Conservation (phyloP, 2,329 filamentous ascomycete species). For the Calonectria naviculata region DNA sequence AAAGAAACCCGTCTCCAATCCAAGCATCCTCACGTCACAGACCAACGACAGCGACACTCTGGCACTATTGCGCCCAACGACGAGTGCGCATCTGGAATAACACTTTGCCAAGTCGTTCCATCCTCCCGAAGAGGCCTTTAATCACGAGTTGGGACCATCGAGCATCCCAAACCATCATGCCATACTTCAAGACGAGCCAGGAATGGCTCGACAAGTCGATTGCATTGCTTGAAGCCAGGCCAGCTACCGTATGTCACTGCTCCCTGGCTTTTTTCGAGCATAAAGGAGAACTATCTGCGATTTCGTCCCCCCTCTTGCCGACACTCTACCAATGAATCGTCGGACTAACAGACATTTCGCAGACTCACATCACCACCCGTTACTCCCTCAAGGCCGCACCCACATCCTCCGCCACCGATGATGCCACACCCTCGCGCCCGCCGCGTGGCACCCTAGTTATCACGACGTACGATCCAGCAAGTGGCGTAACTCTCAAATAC, state of each 20-base stretch:
- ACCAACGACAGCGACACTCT: slow-evolving; percentile 2
- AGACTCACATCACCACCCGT: slow-evolving; percentile 94
- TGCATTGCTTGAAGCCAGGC: slow-evolving; percentile 86
- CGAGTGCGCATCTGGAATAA: neutral
- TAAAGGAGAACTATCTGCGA: too few relatives aligned
- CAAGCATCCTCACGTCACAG: slow-evolving; percentile 12
- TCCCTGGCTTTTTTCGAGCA: neutral
- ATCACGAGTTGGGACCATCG: too few relatives aligned
- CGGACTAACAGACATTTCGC: neutral
- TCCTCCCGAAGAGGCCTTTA: too few relatives aligned
- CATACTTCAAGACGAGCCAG: slow-evolving; percentile 84
- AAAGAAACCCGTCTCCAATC: slow-evolving; percentile 20
- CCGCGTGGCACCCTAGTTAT: slow-evolving; percentile 79
- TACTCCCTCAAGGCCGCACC: slow-evolving; percentile 75
- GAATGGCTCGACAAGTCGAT: slow-evolving; percentile 92
- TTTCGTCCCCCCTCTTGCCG: too few relatives aligned
- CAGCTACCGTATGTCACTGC: slow-evolving; percentile 74
- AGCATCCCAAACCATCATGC: slow-evolving; percentile 64
- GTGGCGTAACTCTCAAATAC: slow-evolving; percentile 90
- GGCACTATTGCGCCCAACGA: neutral
- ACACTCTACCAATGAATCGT: too few relatives aligned
- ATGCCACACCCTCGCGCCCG: slow-evolving; percentile 52
- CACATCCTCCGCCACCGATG: slow-evolving; percentile 37
- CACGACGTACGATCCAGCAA: slow-evolving; percentile 88
- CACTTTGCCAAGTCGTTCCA: neutral